These are phyloP conservation scores for Cyberlindnera maclurae DNA, from an alignment of 805 yeast genomes.

Conservation along the genomic window DNA sequence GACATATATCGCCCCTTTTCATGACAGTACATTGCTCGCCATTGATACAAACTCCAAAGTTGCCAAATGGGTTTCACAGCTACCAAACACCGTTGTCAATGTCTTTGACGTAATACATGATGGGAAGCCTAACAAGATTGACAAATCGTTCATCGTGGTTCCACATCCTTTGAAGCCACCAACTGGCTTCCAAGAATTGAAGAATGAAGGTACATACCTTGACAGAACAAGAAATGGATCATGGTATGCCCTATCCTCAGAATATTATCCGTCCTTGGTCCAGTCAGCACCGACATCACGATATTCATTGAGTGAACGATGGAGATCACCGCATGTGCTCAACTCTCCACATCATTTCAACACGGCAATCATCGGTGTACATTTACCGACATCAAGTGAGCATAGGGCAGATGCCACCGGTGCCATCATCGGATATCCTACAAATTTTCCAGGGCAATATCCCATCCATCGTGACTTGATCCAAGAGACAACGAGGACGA, in stretches of 20 bases:
- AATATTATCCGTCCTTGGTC: constrained; percentile 73
- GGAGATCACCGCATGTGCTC: constrained; percentile 34
- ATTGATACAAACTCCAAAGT: constrained; percentile 60
- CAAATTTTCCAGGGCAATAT: constrained; percentile 14
- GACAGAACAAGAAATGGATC: constrained; percentile 55
- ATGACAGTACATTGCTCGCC: constrained; percentile 73
- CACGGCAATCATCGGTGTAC: constrained; percentile 45
- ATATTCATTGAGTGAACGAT: constrained; percentile 38
- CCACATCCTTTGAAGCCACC: constrained; percentile 57
- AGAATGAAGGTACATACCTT: constrained; percentile 50
- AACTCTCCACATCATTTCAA: constrained; percentile 32
- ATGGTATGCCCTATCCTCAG: constrained; percentile 84
- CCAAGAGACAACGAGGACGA: constrained; percentile 10
- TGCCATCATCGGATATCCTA: constrained; percentile 17
- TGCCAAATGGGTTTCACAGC: constrained; percentile 71
- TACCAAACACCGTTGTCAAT: constrained; percentile 66
- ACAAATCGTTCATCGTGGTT: constrained; percentile 38
- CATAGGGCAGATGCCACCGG: constrained; percentile 6
- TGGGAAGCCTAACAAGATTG: constrained; percentile 7
- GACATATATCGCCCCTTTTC: constrained; percentile 75
- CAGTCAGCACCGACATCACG: constrained; percentile 70
- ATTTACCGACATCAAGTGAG: constrained; percentile 21
- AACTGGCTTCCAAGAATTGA: constrained; percentile 13
- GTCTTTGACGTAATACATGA: constrained; percentile 65
- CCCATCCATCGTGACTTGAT: constrained; percentile 9